Percentiles rank a stretch among this genome's conserved stretches.
These are phyloP conservation scores for Aspergillus sp. DNA, from an alignment of 2,329 filamentous ascomycete species.

Conservation along the genomic window DNA sequence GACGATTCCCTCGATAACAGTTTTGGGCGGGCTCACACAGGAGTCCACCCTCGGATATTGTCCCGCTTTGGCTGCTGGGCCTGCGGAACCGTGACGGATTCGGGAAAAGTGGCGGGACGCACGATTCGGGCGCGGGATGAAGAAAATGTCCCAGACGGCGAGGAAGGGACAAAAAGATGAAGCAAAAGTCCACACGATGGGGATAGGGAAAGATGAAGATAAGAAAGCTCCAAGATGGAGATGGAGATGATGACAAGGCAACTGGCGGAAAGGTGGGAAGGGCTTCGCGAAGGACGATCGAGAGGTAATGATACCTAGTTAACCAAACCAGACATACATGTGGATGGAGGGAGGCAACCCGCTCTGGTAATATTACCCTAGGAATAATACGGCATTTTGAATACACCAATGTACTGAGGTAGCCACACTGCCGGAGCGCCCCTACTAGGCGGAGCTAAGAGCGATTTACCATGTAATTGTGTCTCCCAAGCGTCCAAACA, in stretches of 20 bases:
- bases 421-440: too few species aligned
- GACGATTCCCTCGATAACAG: slow-evolving; percentile 23
- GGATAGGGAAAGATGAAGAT: not conserved
- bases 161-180: not conserved
- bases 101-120: slow-evolving; percentile 23
- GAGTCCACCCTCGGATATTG: slow-evolving; percentile 32
- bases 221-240: not conserved
- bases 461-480: too few species aligned
- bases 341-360: too few species aligned
- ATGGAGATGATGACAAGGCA: not conserved
- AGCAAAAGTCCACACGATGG: not conserved
- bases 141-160: not conserved
- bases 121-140: not conserved
- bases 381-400: too few species aligned
- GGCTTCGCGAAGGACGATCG: too few species aligned
- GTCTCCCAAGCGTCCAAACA: too few species aligned
- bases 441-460: too few species aligned
- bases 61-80: slow-evolving; percentile 25
- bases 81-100: slow-evolving; percentile 25
- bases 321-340: too few species aligned
- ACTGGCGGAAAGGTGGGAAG: too few species aligned
- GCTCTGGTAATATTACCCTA: too few species aligned
- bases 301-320: too few species aligned
- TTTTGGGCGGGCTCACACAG: slow-evolving; percentile 27
- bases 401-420: too few species aligned